These are phyloP conservation scores for Trypethelium eluteriae DNA, from an alignment of 495 filamentous ascomycete genomes.

Conservation along the genomic window DNA sequence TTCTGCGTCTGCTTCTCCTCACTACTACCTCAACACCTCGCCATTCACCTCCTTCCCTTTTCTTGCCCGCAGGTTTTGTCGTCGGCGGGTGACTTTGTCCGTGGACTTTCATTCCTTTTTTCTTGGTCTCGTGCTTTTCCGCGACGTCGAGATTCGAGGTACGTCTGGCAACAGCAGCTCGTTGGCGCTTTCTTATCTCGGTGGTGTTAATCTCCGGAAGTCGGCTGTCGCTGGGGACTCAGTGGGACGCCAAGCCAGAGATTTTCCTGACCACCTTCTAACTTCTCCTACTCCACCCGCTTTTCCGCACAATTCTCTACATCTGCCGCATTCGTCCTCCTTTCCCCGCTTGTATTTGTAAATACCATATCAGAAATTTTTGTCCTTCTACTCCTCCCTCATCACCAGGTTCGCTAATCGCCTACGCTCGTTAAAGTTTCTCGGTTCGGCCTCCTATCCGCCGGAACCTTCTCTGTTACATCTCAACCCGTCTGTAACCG, in stretches of 20 bases:
- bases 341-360: slow-evolving; percentile 10
- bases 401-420: slow-evolving; percentile 3
- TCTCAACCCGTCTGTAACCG: slow-evolving; percentile 13
- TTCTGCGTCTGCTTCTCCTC: not conserved
- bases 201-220: slow-evolving; percentile 8
- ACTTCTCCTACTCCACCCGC: slow-evolving; percentile 3
- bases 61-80: not conserved
- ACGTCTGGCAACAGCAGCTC: not conserved
- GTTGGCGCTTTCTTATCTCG: slow-evolving; percentile 1
- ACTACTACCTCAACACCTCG: not conserved
- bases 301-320: not conserved
- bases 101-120: not conserved
- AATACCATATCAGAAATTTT: slow-evolving; percentile 10
- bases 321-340: not conserved
- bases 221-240: slow-evolving; percentile 4
- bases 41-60: not conserved
- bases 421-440: slow-evolving; percentile 2
- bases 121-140: not conserved
- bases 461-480: slow-evolving; percentile 7
- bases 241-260: not conserved
- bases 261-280: slow-evolving; percentile 6
- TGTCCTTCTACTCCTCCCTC: not conserved
- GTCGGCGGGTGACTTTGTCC: not conserved
- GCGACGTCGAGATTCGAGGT: not conserved
- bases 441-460: not conserved